These are phyloP conservation scores for Malus sylvestris DNA, from an alignment of 306 rosid genomes.

Conservation along the genomic window DNA sequence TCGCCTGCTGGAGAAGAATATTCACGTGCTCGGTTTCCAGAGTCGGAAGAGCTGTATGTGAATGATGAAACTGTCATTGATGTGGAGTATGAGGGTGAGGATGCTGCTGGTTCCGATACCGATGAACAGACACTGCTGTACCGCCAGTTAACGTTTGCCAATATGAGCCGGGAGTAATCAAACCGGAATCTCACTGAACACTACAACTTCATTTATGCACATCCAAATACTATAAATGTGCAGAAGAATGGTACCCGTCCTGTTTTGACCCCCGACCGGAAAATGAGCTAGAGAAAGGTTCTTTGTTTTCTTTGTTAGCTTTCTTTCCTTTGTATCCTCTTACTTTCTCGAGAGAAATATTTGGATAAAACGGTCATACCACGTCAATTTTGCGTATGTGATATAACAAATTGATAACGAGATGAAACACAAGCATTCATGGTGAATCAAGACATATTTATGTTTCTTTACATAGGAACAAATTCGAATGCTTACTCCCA, in stretches of 20 bases:
- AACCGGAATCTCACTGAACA: background rate
- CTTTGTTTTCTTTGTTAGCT: no score
- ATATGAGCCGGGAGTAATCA: constrained; percentile 20
- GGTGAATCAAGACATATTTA: background rate
- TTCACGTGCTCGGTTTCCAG: constrained; percentile 13
- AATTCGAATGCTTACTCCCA: background rate
- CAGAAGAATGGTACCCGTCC: background rate
- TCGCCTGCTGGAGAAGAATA: constrained; percentile 12
- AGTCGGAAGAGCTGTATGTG: constrained; percentile 32
- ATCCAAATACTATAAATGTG: background rate
- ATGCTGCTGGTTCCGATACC: constrained; percentile 31
- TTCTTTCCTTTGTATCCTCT: background rate
- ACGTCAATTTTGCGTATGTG: background rate
- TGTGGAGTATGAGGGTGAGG: constrained; percentile 43
- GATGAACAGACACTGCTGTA: constrained; percentile 54
- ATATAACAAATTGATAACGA: background rate
- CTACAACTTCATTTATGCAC: background rate
- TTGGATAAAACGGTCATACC: background rate
- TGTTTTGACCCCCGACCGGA: background rate
- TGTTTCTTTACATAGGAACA: background rate
- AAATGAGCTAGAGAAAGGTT: background rate
- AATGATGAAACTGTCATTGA: constrained; percentile 21
- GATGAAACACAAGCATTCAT: background rate
- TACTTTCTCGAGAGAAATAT: background rate
- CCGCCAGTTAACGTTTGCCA: constrained; percentile 44